Base-by-base conservation (phyloP, 1,139 yeast genomes). In the Magnusiomyces sp. region DNA sequence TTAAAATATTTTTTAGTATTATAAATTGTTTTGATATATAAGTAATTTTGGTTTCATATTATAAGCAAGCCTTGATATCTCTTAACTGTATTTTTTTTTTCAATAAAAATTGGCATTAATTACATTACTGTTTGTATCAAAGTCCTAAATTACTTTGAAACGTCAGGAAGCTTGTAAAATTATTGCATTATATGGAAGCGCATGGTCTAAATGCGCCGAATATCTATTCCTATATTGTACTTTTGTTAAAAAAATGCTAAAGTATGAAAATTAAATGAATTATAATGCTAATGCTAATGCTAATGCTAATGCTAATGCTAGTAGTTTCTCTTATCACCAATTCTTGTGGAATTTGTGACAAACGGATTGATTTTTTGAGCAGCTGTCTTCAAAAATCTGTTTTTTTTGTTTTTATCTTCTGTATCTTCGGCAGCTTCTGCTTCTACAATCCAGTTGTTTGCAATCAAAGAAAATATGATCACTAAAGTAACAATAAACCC, bases 401-500 rank as follows among this genome's bases (percentile, higher is more conserved):
- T 42, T 42, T 32, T 31, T 19, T 32, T 32, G 11, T 32, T 42
- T 5, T 7, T 37, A n/a, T 17, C 27, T 9, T 27, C 20, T n/a
- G 17, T 6, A 16, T 23, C 43, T 17, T 45, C 36, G 1, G 9
- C 46, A 19, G 48, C 33, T 43, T 51, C 53, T 2, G 53, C 53
- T 9, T 49, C 52, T 16, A 40, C 50, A 4, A 58, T 49, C 61
- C 63, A 62, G 41, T 56, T 38, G 31, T 49, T 54, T 7, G 65
- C 65, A 13, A 57, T 23, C 23, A 55, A 31, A n/a, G 58, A 54
- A 32, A 61, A 51, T 1, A 50, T 43, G 7, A 55, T 45, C 9
- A 60, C 58, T 41, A 60, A 48, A 5, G 55, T 34, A 19, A 62
- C 48, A 51, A 62, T 60, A 40, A 60, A 51, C 5, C 82, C 83